Percentiles rank a stretch among this genome's conserved stretches.
Evolutionary conservation across 2,329 filamentous ascomycete genomes (phyloP).

Genomic region (Ceratocystis huliohia): DNA sequence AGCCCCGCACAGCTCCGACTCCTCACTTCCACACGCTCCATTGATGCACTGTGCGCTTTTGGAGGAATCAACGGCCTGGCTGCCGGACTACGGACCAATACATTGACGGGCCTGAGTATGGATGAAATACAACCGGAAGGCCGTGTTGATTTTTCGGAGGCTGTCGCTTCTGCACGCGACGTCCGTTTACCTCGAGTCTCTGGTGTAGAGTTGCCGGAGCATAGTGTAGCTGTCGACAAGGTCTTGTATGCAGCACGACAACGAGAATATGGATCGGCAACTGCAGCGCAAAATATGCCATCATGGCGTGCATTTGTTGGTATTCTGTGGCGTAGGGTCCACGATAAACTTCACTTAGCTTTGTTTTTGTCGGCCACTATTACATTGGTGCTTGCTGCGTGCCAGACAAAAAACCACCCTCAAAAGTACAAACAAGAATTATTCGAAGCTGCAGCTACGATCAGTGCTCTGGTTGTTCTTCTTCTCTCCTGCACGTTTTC

Average conservation of each 20-base stretch:
- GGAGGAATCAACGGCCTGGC: conserved; percentile 43
- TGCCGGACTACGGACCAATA: conserved; percentile 38
- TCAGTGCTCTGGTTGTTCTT: conserved; percentile 63
- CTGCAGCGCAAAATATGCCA: background rate
- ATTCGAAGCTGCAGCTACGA: conserved; percentile 72
- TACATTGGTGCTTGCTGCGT: conserved; percentile 61
- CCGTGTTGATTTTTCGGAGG: conserved; percentile 37
- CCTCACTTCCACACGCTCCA: conserved; percentile 38
- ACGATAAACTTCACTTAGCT: conserved; percentile 66
- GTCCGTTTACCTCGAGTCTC: conserved; percentile 26
- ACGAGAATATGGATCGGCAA: conserved; percentile 5
- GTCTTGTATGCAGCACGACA: background rate
- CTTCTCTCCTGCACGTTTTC: conserved; percentile 66
- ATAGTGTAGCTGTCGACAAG: background rate
- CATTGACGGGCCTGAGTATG: conserved; percentile 35
- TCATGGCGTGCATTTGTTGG: conserved; percentile 10
- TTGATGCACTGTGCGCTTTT: conserved; percentile 37
- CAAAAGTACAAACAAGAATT: conserved; percentile 52
- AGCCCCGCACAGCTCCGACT: conserved; percentile 41
- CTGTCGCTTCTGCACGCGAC: conserved; percentile 30
- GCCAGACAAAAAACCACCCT: conserved; percentile 50
- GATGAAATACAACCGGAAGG: conserved; percentile 39
- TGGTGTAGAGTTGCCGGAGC: conserved; percentile 6
- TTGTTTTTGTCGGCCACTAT: conserved; percentile 59
- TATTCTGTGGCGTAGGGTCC: conserved; percentile 58